Base-by-base conservation (phyloP, 768 basidiomycete species). In the Psilocybe sp. region DNA sequence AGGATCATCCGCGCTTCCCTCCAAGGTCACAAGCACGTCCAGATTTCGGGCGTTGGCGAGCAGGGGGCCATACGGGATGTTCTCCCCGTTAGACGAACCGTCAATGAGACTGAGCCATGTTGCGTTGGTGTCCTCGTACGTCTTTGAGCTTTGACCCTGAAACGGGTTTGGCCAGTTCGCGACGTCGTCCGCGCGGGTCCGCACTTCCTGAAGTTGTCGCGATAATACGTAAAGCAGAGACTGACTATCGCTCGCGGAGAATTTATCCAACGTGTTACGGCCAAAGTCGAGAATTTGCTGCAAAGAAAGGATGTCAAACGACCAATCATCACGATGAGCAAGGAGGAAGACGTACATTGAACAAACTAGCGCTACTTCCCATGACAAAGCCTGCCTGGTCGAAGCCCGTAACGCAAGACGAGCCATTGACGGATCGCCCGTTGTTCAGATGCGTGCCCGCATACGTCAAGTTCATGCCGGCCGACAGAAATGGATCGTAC, bases 11-110 rank as follows among this genome's bases (percentile, higher is more conserved):
- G 80, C 69, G 54, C 80, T 78, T 18, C 77, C 78, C 59, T 94
- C 92, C 15, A 90, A 69, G 0, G 86, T 87, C 13, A 95, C 72
- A 56, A 94, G 80, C 4, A 87, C 80, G 59, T 95, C 92, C 37
- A 93, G 58, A 0, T 63, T 73, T 43, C 92, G 77, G 1, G 79
- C 76, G 42, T 80, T 84, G 20, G 90, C 82, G 47, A 93, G 76
- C 20, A 91, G 67, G 1, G 86, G 85, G 15, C 80, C 82, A 19
- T 87, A 70, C 0, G 92, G 92, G 6, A 89, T 62, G 59, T 87
- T 85, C 58, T 89, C 85, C 9, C 66, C 64, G 58, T 89, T 88
- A 16, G 84, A 81, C 15, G 81, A 73, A 0, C 89, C 89, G 60
- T 89, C 89, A 14, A 90, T 77, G 16, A 91, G 75, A 42, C 83